These are phyloP conservation scores for Aspergillus sclerotioniger DNA, from an alignment of 495 filamentous ascomycete species.

Conservation along the genomic window DNA sequence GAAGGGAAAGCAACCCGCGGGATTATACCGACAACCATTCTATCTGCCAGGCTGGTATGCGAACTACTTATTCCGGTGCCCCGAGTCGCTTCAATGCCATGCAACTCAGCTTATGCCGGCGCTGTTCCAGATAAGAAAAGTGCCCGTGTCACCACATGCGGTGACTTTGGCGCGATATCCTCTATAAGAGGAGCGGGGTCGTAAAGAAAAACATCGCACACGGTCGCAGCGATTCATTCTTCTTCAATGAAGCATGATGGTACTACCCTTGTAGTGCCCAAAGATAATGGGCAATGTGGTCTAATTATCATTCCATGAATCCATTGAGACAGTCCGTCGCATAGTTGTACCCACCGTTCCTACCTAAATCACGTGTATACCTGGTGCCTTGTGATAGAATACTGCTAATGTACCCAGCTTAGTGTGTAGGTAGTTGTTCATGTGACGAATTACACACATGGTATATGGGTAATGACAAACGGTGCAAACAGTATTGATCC, in stretches of 20 bases:
- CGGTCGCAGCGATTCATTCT: background rate
- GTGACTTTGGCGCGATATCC: too few relatives aligned
- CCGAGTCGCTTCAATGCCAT: too few relatives aligned
- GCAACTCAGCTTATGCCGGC: too few relatives aligned
- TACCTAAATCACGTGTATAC: too few relatives aligned
- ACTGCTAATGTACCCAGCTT: background rate
- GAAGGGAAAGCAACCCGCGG: too few relatives aligned
- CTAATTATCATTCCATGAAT: background rate
- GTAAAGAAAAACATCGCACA: background rate
- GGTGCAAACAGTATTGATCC: conserved; percentile 28
- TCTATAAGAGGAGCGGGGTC: too few relatives aligned
- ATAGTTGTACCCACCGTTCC: background rate
- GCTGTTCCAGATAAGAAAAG: too few relatives aligned
- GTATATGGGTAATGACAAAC: conserved; percentile 21
- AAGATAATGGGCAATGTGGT: background rate
- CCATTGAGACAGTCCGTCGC: background rate
- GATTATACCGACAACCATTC: too few relatives aligned
- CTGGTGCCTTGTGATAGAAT: too few relatives aligned
- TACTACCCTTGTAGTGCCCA: background rate
- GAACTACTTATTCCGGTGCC: too few relatives aligned
- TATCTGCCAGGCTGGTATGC: too few relatives aligned
- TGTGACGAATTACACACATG: background rate
- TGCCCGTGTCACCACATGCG: too few relatives aligned
- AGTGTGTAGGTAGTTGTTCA: background rate
- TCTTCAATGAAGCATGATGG: background rate